These are phyloP conservation scores for Agapanthus africanus DNA, from an alignment of 106 monocot species.

Conservation along the genomic window DNA sequence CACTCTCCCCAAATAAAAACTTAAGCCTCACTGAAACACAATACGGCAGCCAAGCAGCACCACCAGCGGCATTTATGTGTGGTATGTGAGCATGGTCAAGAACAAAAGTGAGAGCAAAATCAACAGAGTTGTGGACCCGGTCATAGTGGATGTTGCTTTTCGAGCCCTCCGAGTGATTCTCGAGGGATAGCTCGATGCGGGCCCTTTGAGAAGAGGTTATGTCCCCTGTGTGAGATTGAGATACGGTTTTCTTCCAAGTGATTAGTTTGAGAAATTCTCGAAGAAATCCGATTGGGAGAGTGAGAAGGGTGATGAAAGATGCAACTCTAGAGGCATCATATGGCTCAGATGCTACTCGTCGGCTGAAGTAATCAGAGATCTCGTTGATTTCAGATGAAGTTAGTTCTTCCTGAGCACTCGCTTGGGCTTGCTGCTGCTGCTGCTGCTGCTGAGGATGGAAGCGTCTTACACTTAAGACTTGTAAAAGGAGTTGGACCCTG, in stretches of 20 bases:
- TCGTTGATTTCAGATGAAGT: conserved; percentile 68
- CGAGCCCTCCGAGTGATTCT: conserved; percentile 70
- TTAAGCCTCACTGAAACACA: conserved; percentile 80
- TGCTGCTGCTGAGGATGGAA: conserved; percentile 83
- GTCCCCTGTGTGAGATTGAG: conserved; percentile 70
- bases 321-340: conserved; percentile 97
- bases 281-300: conserved; percentile 74
- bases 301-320: conserved; percentile 95
- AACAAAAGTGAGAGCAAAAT: conserved; percentile 90
- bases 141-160: conserved; percentile 88
- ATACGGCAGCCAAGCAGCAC: conserved; percentile 96
- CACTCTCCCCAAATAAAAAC: conserved; percentile 71
- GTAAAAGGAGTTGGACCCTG: conserved; percentile 89
- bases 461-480: conserved; percentile 89
- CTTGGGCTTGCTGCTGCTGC: conserved; percentile 52
- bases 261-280: conserved; percentile 91
- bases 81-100: conserved; percentile 83
- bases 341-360: conserved; percentile 94
- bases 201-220: conserved; percentile 63
- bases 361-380: conserved; percentile 93
- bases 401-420: conserved; percentile 77
- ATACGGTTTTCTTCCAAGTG: conserved; percentile 84
- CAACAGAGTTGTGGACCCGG: conserved; percentile 55
- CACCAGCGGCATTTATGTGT: conserved; percentile 90
- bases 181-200: conserved; percentile 81